Evolutionary conservation across 345 rosid species (phyloP).

Genomic region (Jatropha curcas): DNA sequence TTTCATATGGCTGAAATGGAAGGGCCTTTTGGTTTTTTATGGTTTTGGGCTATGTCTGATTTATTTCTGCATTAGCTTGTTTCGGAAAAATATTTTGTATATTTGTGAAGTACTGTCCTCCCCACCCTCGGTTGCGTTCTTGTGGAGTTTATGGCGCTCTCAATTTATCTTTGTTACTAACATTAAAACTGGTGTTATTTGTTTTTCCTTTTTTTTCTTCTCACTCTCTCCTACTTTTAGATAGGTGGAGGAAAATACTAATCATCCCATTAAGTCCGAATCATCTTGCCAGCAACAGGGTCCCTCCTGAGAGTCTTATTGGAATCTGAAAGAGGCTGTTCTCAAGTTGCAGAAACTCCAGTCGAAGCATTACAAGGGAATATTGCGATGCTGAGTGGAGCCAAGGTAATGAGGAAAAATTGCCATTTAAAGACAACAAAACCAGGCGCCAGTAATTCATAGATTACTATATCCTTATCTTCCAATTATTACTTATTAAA

Average conservation of each 20-base stretch:
- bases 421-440: constrained; percentile 2
- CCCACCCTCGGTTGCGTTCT: background rate
- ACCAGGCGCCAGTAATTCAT: background rate
- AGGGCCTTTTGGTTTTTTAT: background rate
- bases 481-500: too few relatives aligned
- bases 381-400: constrained; percentile 81
- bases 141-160: background rate
- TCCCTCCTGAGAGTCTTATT: constrained; percentile 63
- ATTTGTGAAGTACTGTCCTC: background rate
- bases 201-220: constrained; percentile 1
- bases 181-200: constrained; percentile 10
- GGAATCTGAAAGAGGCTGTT: constrained; percentile 58
- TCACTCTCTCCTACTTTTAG: too few relatives aligned
- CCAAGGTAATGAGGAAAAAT: constrained; percentile 54
- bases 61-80: background rate
- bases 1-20: background rate
- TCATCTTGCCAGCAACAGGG: constrained; percentile 64
- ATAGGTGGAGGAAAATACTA: constrained; percentile 77
- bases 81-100: too few relatives aligned
- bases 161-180: background rate
- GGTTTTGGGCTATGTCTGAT: background rate
- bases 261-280: constrained; percentile 48
- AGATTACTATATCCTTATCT: background rate
- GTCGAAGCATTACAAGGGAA: constrained; percentile 61
- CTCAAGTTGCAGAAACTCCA: constrained; percentile 57